Evolutionary conservation across 192 early-diverging fungal species (phyloP), one percentile per base, ranked within the genome.

Genomic region (Backusella morwellensis): DNA sequence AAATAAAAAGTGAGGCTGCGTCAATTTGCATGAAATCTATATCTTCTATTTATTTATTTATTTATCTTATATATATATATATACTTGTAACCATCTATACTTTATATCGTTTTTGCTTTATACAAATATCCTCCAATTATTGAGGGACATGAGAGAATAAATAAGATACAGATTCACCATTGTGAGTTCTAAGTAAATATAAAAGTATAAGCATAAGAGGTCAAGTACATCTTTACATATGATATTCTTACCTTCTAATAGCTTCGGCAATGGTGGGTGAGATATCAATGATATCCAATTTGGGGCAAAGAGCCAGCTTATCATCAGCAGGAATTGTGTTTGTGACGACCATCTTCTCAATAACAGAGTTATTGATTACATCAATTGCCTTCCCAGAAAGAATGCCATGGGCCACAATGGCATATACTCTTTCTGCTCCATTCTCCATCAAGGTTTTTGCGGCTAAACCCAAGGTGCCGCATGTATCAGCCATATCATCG

Each of bases 401-500:
- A 47, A 96, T 95, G 19, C 95, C 97, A 82, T 99, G 97, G 29
- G 97, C 97, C 42, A 99, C 94, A 80, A 97, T 91, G 23, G 97
- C 97, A 73, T 95, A 96, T 21, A 98, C 94, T 73, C 93, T 91
- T 4, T 86, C 85, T 14, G 97, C 97, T 41, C 97, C 97, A 79
- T 96, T 92, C 35, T 96, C 91, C 76, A 91, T 87, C 54, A 99
- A 86, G 7, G 94, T 92, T 71, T 94, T 90, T 71, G 97, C 95
- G 15, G 97, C 97, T 77, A 92, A 81, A 6, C 90, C 91, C 52
- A 99, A 88, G 4, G 97, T 99, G 68, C 92, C 92, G 81, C 92
- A 97, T 26, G 97, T 99, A 84, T 99, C 97, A 38, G 95, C 95
- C 90, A 99, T 97, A 85, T 99, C 97, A 80, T 99, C 97, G 26